Evolutionary conservation across 2,329 filamentous ascomycete genomes (phyloP).

Genomic region (Botrytis paeoniae): DNA sequence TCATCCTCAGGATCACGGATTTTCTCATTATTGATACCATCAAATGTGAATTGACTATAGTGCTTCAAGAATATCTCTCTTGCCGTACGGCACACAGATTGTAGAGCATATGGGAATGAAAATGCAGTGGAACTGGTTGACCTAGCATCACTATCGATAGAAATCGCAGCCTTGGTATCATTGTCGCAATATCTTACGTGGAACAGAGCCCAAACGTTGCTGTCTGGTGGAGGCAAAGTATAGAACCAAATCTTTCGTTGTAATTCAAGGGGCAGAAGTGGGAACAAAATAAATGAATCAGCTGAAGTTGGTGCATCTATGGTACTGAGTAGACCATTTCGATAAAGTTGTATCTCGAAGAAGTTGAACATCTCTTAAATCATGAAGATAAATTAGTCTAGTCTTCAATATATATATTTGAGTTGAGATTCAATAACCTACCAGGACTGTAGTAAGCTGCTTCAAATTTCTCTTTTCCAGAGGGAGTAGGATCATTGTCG

Average conservation of each 20-base stretch:
- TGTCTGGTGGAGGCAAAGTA: neutral
- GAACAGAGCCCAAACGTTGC: neutral
- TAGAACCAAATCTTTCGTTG: conserved; percentile 1
- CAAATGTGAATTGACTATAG: neutral
- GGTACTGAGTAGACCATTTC: neutral
- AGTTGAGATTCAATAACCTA: neutral
- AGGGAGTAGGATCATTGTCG: too few species aligned
- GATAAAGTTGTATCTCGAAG: neutral
- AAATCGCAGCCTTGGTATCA: neutral
- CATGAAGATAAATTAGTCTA: neutral
- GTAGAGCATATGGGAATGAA: neutral
- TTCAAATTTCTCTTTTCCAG: neutral
- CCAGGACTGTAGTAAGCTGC: neutral
- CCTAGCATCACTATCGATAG: neutral
- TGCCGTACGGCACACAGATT: neutral
- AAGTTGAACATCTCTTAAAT: neutral
- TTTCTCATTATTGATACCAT: neutral
- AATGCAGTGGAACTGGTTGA: neutral
- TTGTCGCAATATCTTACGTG: too few species aligned
- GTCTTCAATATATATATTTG: neutral
- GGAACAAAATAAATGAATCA: neutral
- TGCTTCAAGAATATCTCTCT: neutral
- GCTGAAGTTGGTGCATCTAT: neutral
- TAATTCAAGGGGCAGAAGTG: neutral
- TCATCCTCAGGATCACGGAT: neutral